Conservation (phyloP, 495 filamentous ascomycete species). For the Penicillium roqueforti region DNA sequence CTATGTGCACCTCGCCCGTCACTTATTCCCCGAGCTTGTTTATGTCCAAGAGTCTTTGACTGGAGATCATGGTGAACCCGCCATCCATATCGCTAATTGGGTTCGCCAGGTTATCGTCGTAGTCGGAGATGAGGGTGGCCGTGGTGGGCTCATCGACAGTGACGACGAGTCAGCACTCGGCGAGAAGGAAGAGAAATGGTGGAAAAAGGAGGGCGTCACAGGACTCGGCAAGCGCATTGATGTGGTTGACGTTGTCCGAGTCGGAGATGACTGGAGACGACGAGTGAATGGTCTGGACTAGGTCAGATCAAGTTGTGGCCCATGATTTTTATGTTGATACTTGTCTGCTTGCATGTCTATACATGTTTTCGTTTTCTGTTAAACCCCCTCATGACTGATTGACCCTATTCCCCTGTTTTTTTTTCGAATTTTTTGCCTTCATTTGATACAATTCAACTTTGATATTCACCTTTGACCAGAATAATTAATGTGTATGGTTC, state of each 20-base stretch:
- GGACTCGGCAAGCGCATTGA: conserved; percentile 83
- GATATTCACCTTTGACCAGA: neutral
- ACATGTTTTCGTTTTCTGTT: conserved; percentile 15
- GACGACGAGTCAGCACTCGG: conserved; percentile 69
- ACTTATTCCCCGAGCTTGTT: conserved; percentile 74
- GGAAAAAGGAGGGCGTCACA: conserved; percentile 74
- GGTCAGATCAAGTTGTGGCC: conserved; percentile 9
- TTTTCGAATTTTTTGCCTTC: conserved; percentile 15
- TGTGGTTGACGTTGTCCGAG: conserved; percentile 70
- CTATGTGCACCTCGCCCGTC: conserved; percentile 77
- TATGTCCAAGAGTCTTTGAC: conserved; percentile 79
- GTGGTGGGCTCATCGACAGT: conserved; percentile 83
- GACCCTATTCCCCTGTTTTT: conserved; percentile 33
- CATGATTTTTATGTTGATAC: conserved; percentile 30
- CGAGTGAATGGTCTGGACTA: conserved; percentile 69
- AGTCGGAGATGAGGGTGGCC: conserved; percentile 77
- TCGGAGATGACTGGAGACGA: conserved; percentile 80
- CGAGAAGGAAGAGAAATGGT: conserved; percentile 66
- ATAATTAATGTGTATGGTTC: neutral
- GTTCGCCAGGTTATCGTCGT: conserved; percentile 79
- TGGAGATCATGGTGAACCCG: conserved; percentile 64
- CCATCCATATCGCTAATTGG: conserved; percentile 75
- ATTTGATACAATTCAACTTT: conserved; percentile 11
- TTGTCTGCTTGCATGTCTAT: conserved; percentile 30
- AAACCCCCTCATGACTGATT: conserved; percentile 24